These are phyloP conservation scores for Colletotrichum sp. DNA, from an alignment of 2,329 filamentous ascomycete genomes.

Conservation along the genomic window DNA sequence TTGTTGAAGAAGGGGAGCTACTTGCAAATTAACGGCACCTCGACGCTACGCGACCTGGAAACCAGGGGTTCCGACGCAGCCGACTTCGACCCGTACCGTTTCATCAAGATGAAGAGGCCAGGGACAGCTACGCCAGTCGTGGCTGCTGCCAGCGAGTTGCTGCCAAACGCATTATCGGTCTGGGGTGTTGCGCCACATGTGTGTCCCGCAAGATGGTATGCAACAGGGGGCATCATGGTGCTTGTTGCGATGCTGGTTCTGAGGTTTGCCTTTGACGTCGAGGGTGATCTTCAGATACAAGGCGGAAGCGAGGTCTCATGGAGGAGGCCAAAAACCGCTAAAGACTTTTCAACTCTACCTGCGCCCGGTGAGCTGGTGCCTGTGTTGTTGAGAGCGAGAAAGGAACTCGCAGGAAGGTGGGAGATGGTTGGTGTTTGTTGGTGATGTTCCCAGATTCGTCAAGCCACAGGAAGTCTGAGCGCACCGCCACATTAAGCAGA, in stretches of 20 bases:
- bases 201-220: constrained; percentile 7
- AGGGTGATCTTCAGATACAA: not conserved
- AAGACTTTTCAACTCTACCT: not conserved
- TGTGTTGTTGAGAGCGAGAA: not conserved
- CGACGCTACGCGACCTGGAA: not conserved
- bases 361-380: not conserved
- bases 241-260: constrained; percentile 1
- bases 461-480: not conserved
- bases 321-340: not conserved
- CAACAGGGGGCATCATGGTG: not conserved
- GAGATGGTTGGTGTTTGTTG: not conserved
- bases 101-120: constrained; percentile 25
- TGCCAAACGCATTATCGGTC: not conserved
- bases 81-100: constrained; percentile 30
- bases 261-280: not conserved
- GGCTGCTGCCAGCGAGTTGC: not conserved
- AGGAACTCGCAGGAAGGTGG: not conserved
- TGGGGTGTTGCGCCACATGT: not conserved
- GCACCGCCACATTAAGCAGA: not conserved
- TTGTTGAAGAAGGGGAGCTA: constrained; percentile 39
- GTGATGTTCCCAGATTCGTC: not conserved
- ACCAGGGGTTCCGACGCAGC: constrained; percentile 32
- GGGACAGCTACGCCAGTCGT: not conserved
- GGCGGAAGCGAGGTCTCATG: not conserved
- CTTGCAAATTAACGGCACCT: constrained; percentile 36